Evolutionary conservation across 768 basidiomycete species (phyloP).

Genomic region (Galerina marginata): DNA sequence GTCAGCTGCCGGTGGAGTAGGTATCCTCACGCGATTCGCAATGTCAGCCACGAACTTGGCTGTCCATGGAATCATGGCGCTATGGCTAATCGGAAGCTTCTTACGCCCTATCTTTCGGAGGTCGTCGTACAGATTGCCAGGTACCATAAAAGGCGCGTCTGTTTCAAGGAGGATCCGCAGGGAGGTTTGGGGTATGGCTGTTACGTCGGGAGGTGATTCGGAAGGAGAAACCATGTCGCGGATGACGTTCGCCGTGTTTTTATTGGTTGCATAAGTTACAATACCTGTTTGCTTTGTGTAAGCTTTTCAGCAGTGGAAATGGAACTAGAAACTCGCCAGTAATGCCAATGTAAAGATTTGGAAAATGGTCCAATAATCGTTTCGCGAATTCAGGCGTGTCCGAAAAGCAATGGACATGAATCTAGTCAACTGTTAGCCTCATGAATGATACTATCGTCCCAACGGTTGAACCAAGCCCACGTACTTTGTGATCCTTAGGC

Average conservation of each 20-base stretch:
- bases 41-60: slow-evolving; percentile 72
- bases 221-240: slow-evolving; percentile 46
- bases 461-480: slow-evolving; percentile 10
- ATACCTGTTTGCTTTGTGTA: slow-evolving; percentile 55
- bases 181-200: slow-evolving; percentile 11
- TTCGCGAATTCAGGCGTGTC: slow-evolving; percentile 78
- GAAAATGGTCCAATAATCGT: slow-evolving; percentile 75
- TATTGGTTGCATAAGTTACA: slow-evolving; percentile 78
- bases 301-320: not conserved
- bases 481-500: slow-evolving; percentile 69
- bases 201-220: not conserved
- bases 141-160: slow-evolving; percentile 89
- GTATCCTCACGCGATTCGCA: slow-evolving; percentile 31
- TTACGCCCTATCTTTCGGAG: slow-evolving; percentile 60
- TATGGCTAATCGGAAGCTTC: slow-evolving; percentile 73
- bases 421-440: slow-evolving; percentile 40
- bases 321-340: slow-evolving; percentile 52
- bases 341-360: slow-evolving; percentile 83
- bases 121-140: slow-evolving; percentile 69
- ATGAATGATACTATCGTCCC: not conserved
- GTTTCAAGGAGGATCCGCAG: slow-evolving; percentile 76
- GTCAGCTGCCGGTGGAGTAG: not conserved
- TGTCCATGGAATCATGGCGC: slow-evolving; percentile 87
- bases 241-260: slow-evolving; percentile 73
- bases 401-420: slow-evolving; percentile 90